Percentiles rank a stretch among this genome's conserved stretches.
phyloP scores from a whole-genome alignment of 441 rosid genomes.

The Mallotus japonicus region DNA sequence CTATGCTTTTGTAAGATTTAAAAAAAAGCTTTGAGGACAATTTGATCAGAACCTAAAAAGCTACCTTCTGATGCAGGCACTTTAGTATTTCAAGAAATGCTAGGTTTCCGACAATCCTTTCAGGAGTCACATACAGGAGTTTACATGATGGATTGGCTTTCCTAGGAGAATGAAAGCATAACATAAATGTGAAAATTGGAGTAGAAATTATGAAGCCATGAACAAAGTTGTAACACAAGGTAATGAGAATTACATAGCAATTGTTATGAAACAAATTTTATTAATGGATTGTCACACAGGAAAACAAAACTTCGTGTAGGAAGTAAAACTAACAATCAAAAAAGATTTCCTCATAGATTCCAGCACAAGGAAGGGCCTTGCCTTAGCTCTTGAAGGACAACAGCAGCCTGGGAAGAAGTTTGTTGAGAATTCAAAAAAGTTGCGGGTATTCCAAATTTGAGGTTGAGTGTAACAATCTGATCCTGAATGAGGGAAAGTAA shows the following conservation, averaged over 20 bases:
- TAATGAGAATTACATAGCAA: neutral
- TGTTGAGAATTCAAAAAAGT: slow-evolving; percentile 91
- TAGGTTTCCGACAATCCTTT: slow-evolving; percentile 73
- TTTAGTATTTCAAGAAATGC: slow-evolving; percentile 61
- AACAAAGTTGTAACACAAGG: neutral
- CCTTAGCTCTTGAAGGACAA: slow-evolving; percentile 85
- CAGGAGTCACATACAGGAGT: slow-evolving; percentile 91
- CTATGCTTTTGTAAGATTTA: neutral
- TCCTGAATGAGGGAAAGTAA: slow-evolving; percentile 91
- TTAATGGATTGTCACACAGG: neutral
- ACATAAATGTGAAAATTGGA: slow-evolving; percentile 5
- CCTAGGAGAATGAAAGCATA: slow-evolving; percentile 35
- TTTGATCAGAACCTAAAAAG: neutral
- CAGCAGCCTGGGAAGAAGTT: slow-evolving; percentile 76
- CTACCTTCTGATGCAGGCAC: slow-evolving; percentile 66
- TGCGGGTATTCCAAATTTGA: slow-evolving; percentile 83
- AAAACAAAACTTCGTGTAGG: neutral
- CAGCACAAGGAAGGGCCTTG: slow-evolving; percentile 24
- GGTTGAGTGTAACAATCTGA: slow-evolving; percentile 79
- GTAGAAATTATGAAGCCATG: slow-evolving; percentile 1
- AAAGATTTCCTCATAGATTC: slow-evolving; percentile 9
- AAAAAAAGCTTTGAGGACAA: neutral
- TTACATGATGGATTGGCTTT: slow-evolving; percentile 77
- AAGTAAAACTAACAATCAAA: neutral
- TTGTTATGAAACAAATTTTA: slow-evolving; percentile 10